Percentiles rank a stretch among this genome's conserved stretches.
These are phyloP conservation scores for Komagataella pseudopastoris DNA, from an alignment of 805 yeast species.

Conservation along the genomic window DNA sequence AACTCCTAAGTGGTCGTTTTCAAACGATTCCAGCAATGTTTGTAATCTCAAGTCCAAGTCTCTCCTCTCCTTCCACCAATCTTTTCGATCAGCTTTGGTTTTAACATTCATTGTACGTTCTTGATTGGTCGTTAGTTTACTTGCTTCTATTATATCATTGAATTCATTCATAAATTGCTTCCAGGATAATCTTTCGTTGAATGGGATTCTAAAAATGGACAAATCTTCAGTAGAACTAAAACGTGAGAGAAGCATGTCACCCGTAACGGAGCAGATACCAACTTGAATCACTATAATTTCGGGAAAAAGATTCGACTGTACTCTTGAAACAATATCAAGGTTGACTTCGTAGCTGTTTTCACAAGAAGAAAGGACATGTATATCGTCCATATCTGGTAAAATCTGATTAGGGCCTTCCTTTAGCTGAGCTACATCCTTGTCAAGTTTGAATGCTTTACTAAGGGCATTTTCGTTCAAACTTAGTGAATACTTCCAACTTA, in stretches of 20 bases:
- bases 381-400: background rate
- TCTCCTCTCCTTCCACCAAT: constrained; percentile 72
- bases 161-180: constrained; percentile 27
- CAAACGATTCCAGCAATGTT: constrained; percentile 41
- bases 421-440: background rate
- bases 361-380: background rate
- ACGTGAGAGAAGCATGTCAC: constrained; percentile 43
- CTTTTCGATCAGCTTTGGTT: constrained; percentile 43
- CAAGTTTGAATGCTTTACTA: background rate
- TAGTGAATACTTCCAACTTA: background rate
- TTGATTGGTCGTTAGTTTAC: constrained; percentile 45
- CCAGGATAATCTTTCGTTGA: constrained; percentile 33
- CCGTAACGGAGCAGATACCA: constrained; percentile 43
- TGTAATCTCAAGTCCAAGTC: constrained; percentile 43
- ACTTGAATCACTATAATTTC: constrained; percentile 43
- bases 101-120: constrained; percentile 37
- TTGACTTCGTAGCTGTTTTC: too few relatives aligned
- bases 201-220: constrained; percentile 39
- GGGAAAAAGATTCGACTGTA: constrained; percentile 21
- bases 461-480: background rate
- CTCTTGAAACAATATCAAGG: constrained; percentile 3
- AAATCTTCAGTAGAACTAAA: constrained; percentile 18
- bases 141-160: constrained; percentile 38
- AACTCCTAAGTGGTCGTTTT: constrained; percentile 66
- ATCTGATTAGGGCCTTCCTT: background rate